Percentiles rank a stretch among this genome's conserved stretches.
Conservation (phyloP, 805 yeast genomes). For the Isabelozyma gotoi region DNA sequence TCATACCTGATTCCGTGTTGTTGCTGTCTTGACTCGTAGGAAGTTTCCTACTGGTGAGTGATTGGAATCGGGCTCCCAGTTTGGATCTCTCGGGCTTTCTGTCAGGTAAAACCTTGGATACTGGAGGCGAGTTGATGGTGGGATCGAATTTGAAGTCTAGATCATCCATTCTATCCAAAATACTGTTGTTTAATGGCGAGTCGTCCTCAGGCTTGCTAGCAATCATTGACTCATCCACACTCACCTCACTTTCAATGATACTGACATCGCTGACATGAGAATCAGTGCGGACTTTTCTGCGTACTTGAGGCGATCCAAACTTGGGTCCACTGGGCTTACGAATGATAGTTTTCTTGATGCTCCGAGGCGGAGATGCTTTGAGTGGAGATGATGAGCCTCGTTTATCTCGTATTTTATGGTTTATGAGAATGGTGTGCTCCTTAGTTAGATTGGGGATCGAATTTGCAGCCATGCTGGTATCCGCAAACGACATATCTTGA, state of each 20-base stretch:
- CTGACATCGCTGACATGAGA: conserved; percentile 11
- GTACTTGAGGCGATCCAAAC: conserved; percentile 2
- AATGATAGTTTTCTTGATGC: conserved; percentile 8
- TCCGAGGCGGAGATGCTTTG: conserved; percentile 15
- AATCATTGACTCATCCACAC: conserved; percentile 26
- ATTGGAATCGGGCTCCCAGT: not conserved
- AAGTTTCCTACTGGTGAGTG: conserved; percentile 15
- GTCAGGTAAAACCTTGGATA: conserved; percentile 3
- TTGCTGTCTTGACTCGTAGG: conserved; percentile 11
- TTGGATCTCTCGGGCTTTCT: conserved; percentile 9
- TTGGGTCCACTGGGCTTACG: conserved; percentile 7
- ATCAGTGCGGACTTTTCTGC: conserved; percentile 46
- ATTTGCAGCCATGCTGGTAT: not conserved
- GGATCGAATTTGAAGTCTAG: conserved; percentile 28
- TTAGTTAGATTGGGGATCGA: not conserved
- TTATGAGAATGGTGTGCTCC: not conserved
- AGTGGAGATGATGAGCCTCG: conserved; percentile 25
- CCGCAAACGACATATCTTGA: not conserved
- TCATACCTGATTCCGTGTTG: conserved; percentile 9
- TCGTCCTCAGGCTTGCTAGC: conserved; percentile 26
- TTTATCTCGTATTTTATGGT: conserved; percentile 8
- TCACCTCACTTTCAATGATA: conserved; percentile 27
- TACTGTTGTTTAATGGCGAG: conserved; percentile 26
- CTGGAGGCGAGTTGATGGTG: conserved; percentile 30
- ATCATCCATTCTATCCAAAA: conserved; percentile 25